Percentiles rank a stretch among this genome's conserved stretches.
Conservation (phyloP, 75 land plant genomes). For the Chamaecyparis obtusa region DNA sequence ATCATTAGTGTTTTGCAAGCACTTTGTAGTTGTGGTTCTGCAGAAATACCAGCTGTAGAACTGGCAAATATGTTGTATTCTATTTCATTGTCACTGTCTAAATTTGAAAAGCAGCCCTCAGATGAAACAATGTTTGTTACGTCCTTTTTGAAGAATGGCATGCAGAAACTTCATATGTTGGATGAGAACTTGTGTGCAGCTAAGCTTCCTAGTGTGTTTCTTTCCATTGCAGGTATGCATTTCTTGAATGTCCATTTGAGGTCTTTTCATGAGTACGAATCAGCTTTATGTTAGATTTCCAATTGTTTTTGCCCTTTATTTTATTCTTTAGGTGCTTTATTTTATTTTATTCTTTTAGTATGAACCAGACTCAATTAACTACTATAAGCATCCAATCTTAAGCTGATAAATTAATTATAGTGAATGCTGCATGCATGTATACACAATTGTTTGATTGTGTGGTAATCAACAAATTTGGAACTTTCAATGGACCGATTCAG, state of each 20-base stretch:
- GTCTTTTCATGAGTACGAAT: neutral
- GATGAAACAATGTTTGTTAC: constrained; percentile 63
- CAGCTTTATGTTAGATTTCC: neutral
- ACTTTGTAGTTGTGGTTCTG: constrained; percentile 32
- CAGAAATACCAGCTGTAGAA: constrained; percentile 44
- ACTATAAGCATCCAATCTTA: neutral
- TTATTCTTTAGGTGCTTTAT: neutral
- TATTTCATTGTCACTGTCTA: constrained; percentile 39
- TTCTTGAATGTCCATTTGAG: neutral
- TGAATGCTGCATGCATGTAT: neutral
- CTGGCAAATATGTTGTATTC: constrained; percentile 60
- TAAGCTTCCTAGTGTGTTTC: constrained; percentile 73
- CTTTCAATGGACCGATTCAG: neutral
- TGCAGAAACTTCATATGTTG: constrained; percentile 46
- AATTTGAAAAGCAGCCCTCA: constrained; percentile 45
- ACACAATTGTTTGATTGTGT: neutral
- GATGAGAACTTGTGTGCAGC: constrained; percentile 50
- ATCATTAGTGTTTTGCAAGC: constrained; percentile 57
- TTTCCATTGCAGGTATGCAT: constrained; percentile 63
- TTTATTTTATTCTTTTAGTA: no score
- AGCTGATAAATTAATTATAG: neutral
- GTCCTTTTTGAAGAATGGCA: constrained; percentile 68
- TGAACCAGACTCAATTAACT: neutral
- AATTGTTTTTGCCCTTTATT: neutral
- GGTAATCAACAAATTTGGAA: neutral